phyloP scores from a whole-genome alignment of 1,284 basidiomycete species.

The Marasmius fiardii region DNA sequence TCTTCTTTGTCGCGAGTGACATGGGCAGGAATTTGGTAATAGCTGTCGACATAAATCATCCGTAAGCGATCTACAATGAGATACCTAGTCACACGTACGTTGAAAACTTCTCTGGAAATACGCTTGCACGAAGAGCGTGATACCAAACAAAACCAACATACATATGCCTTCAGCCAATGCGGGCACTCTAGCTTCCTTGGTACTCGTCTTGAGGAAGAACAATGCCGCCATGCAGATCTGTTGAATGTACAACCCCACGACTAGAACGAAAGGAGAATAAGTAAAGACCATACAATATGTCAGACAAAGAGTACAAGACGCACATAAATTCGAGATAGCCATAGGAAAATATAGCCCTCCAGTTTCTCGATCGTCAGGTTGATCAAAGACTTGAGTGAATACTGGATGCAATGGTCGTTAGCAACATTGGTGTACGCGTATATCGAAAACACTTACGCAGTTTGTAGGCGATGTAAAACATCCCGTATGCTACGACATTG shows the following conservation, averaged over 20 bases:
- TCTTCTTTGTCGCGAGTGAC: conserved; percentile 55
- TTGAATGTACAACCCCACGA: conserved; percentile 70
- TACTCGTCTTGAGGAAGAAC: conserved; percentile 58
- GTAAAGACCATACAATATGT: background rate
- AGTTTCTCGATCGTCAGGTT: conserved; percentile 44
- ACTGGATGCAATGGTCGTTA: conserved; percentile 26
- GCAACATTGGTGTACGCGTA: background rate
- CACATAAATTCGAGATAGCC: conserved; percentile 67
- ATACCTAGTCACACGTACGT: conserved; percentile 32
- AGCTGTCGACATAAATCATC: conserved; percentile 27
- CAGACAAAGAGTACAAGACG: conserved; percentile 13
- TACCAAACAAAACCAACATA: conserved; percentile 59
- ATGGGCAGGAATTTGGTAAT: conserved; percentile 55
- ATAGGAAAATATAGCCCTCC: conserved; percentile 70
- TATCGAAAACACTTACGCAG: conserved; percentile 39
- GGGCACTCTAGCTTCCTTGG: conserved; percentile 19
- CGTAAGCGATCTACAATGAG: no score
- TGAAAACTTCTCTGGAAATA: conserved; percentile 38
- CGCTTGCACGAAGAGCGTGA: conserved; percentile 47
- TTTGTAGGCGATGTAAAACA: conserved; percentile 69
- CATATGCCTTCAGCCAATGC: conserved; percentile 55
- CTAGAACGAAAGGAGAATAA: conserved; percentile 21
- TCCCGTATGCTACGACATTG: conserved; percentile 42
- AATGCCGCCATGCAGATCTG: conserved; percentile 62
- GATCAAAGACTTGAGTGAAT: conserved; percentile 58